Percentiles rank a stretch among this genome's conserved stretches.
Evolutionary conservation across 805 yeast genomes (phyloP).

Genomic region (Lipomyces orientalis): DNA sequence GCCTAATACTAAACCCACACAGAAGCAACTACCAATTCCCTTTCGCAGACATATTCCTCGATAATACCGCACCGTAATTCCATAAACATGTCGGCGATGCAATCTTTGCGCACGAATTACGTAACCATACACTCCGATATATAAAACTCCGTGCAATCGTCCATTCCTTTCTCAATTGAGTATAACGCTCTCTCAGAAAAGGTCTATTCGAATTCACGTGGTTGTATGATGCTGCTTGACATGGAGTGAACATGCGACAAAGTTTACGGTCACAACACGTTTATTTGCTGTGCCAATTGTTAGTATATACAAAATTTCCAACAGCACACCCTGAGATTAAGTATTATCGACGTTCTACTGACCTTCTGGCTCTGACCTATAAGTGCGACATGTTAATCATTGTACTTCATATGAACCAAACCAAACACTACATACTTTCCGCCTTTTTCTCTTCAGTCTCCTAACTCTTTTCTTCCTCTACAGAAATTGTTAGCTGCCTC

Average conservation of each 20-base stretch:
- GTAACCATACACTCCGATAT: constrained; percentile 4
- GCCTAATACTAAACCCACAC: neutral
- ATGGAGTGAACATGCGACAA: neutral
- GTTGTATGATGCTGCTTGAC: constrained; percentile 1
- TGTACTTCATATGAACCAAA: neutral
- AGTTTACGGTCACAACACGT: constrained; percentile 18
- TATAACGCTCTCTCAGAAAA: neutral
- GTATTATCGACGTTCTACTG: constrained; percentile 9
- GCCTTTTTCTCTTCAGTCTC: constrained; percentile 99
- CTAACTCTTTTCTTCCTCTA: constrained; percentile 99
- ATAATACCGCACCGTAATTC: neutral
- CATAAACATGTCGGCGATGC: neutral
- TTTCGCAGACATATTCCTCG: neutral
- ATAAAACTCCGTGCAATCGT: neutral
- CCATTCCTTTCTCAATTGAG: neutral
- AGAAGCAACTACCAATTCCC: neutral
- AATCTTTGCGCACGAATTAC: neutral
- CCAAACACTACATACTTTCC: constrained; percentile 69
- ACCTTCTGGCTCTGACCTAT: constrained; percentile 91
- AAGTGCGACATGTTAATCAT: neutral
- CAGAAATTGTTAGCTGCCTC: constrained; percentile 14
- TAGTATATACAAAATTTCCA: constrained; percentile 7
- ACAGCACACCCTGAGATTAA: neutral
- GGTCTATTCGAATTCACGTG: neutral
- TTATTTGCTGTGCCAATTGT: constrained; percentile 30